Evolutionary conservation across 495 filamentous ascomycete genomes (phyloP).

Genomic region (Penicillium simplicissimum): DNA sequence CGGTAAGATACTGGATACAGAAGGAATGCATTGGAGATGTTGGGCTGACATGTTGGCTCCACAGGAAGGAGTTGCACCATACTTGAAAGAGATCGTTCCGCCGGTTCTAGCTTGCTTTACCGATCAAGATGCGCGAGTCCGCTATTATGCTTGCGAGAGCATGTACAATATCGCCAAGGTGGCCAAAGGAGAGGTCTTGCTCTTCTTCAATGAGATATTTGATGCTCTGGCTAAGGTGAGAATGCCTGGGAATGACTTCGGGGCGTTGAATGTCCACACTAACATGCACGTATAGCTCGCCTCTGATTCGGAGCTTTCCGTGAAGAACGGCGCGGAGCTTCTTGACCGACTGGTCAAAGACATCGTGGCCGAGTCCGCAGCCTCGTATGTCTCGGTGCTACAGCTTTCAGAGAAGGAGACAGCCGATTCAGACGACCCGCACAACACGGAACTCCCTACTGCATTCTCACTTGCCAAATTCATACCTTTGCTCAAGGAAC

Average conservation of each 20-base stretch:
- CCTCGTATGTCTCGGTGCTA: constrained; percentile 89
- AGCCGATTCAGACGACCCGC: constrained; percentile 48
- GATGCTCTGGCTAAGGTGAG: constrained; percentile 93
- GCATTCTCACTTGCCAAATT: constrained; percentile 92
- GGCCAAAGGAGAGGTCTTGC: constrained; percentile 92
- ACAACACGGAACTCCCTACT: constrained; percentile 65
- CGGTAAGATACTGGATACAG: constrained; percentile 59
- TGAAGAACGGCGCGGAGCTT: constrained; percentile 97
- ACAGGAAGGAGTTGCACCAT: constrained; percentile 83
- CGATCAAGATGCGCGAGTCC: constrained; percentile 95
- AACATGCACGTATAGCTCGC: constrained; percentile 62
- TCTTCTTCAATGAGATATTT: constrained; percentile 98
- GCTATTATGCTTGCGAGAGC: constrained; percentile 99
- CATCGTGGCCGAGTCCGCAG: constrained; percentile 94
- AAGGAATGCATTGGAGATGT: not conserved
- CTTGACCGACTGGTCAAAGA: constrained; percentile 96
- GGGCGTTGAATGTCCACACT: not conserved
- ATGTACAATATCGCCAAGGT: constrained; percentile 99
- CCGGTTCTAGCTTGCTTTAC: constrained; percentile 98
- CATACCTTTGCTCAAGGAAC: constrained; percentile 88
- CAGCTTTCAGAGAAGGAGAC: constrained; percentile 52
- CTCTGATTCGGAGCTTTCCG: constrained; percentile 92
- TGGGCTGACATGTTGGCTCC: constrained; percentile 27
- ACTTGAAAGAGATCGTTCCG: constrained; percentile 89
- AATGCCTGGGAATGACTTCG: not conserved